Percentiles rank a stretch among this genome's conserved stretches.
phyloP scores from a whole-genome alignment of 2,329 filamentous ascomycete species.

The Arthrobotrys conoides region DNA sequence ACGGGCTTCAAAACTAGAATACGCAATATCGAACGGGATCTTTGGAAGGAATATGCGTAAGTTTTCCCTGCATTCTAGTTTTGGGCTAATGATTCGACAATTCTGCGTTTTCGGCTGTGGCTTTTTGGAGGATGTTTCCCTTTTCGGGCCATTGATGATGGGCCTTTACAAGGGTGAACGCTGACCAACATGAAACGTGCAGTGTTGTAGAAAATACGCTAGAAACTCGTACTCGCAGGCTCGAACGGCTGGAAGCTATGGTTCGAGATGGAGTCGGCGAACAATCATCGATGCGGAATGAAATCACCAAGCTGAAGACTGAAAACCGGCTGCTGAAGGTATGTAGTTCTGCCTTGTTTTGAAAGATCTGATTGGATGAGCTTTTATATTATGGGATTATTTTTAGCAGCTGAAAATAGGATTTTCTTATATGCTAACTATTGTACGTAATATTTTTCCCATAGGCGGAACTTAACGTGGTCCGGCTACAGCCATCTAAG shows the following conservation, averaged over 20 bases:
- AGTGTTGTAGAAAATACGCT: conserved; percentile 79
- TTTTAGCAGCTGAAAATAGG: conserved; percentile 14
- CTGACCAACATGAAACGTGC: conserved; percentile 53
- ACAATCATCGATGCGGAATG: conserved; percentile 69
- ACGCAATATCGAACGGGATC: conserved; percentile 85
- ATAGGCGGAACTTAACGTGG: conserved; percentile 58
- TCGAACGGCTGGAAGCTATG: conserved; percentile 87
- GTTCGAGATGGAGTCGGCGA: conserved; percentile 77
- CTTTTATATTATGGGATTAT: conserved; percentile 16
- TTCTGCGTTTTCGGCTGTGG: conserved; percentile 25
- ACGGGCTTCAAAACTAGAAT: conserved; percentile 83
- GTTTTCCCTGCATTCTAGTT: conserved; percentile 9
- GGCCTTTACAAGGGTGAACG: conserved; percentile 38
- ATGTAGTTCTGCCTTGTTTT: conserved; percentile 2
- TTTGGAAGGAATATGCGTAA: conserved; percentile 88
- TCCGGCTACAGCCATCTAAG: conserved; percentile 59
- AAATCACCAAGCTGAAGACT: conserved; percentile 73
- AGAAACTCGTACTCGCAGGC: conserved; percentile 82
- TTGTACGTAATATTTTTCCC: conserved; percentile 3
- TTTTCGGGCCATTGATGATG: conserved; percentile 43
- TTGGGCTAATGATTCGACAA: conserved; percentile 9
- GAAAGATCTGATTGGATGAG: background rate
- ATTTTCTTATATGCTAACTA: conserved; percentile 25
- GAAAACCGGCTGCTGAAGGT: conserved; percentile 76
- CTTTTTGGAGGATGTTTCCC: conserved; percentile 14